Conservation (phyloP, 768 basidiomycete genomes). For the Sporobolomyces phaffii region DNA sequence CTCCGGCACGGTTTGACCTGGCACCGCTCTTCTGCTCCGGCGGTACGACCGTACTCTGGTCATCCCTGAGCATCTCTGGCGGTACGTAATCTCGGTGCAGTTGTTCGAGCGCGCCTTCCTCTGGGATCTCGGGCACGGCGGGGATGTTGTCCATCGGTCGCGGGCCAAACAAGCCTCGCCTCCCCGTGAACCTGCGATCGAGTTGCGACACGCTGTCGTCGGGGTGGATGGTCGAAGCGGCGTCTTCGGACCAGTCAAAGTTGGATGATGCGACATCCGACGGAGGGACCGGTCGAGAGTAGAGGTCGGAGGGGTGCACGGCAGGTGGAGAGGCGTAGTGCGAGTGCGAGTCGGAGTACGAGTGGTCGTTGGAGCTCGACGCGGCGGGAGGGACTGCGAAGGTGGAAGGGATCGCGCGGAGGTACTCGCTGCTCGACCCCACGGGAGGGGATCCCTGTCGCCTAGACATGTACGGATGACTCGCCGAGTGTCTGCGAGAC, state of each 20-base stretch:
- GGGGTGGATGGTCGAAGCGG: conserved; percentile 28
- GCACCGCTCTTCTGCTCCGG: neutral
- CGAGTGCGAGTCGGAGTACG: neutral
- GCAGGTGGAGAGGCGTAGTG: neutral
- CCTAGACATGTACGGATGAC: neutral
- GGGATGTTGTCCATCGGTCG: conserved; percentile 18
- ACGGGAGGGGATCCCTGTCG: neutral
- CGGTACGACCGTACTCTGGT: conserved; percentile 26
- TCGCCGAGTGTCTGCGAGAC: too few species aligned
- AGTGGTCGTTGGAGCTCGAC: conserved; percentile 4
- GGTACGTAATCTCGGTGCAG: conserved; percentile 22
- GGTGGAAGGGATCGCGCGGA: conserved; percentile 1
- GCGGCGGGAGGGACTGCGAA: neutral
- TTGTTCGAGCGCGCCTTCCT: conserved; percentile 14
- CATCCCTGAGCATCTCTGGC: conserved; percentile 31
- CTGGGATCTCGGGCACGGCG: neutral
- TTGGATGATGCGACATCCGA: conserved; percentile 18
- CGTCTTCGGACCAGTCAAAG: conserved; percentile 33
- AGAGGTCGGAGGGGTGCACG: conserved; percentile 21
- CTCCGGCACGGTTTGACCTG: neutral
- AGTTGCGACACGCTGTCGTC: conserved; percentile 36
- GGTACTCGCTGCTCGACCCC: neutral
- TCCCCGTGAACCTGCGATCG: conserved; percentile 28
- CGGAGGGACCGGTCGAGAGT: conserved; percentile 12
- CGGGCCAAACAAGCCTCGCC: conserved; percentile 14